Evolutionary conservation across 176 grass and related monocot genomes (phyloP), one percentile per base, ranked within the genome.

Genomic region (Lolium multiflorum): DNA sequence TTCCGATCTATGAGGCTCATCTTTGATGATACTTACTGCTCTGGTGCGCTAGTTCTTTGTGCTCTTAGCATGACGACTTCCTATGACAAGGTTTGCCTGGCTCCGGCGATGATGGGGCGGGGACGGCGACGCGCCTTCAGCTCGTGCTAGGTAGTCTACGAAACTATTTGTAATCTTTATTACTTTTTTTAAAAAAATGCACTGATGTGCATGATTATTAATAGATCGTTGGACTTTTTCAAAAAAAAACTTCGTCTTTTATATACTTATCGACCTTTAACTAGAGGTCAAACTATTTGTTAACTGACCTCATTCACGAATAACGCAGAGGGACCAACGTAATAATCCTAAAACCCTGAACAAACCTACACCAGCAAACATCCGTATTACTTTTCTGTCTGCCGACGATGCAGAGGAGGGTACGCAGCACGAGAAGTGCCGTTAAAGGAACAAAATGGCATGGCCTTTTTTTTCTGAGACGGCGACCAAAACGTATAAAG

Each of bases 391-490:
- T 71, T 71, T 11, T n/a, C 17, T 71, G 17, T 70, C 17, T n/a
- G 9, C 66, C 66, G 66, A 70, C 20, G 7, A 60, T 22, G 37
- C 1, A 2, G 76, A 15, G 20, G 60, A 41, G 66, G 76, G 49
- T 13, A 22, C 9, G 2, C 38, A 4, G 38, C 18, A 18, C 68
- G 11, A 41, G 14, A 81, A 5, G 16, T 60, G 7, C 5, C 28
- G n/a, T 43, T 20, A 21, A 80, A 73, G 52, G 16, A 37, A 44
- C 67, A 44, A 83, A 52, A 78, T 16, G 54, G 20, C 62, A 38
- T 37, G 61, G 46, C 55, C 43, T 63, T 41, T 3, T 9, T 15
- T 46, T 3, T 68, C 5, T 55, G n/a, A 10, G 54, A 16, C 35
- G 57, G n/a, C n/a, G 25, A 52, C 26, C 39, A 82, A 66, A 20